Conservation (phyloP, 1,284 basidiomycete genomes). For the Marasmius oreades region DNA sequence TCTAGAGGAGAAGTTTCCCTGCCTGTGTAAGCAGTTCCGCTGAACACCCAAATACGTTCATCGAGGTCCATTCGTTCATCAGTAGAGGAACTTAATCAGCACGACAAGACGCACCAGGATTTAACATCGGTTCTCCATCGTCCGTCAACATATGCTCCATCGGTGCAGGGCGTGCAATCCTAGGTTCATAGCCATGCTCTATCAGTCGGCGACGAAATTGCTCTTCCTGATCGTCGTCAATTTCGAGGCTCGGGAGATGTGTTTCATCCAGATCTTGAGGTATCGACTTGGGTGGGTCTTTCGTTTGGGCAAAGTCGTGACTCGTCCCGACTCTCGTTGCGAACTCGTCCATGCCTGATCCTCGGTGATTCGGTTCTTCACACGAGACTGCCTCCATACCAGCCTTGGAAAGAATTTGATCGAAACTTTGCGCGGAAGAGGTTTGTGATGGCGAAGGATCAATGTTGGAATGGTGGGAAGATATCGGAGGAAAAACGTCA, state of each 20-base stretch:
- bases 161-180: constrained; percentile 29
- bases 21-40: constrained; percentile 65
- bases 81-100: constrained; percentile 3
- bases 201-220: background rate
- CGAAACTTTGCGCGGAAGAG: background rate
- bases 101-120: constrained; percentile 45
- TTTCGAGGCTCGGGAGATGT: no score
- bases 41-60: constrained; percentile 19
- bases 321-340: background rate
- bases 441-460: background rate
- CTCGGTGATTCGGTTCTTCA: background rate
- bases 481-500: background rate
- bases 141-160: constrained; percentile 56
- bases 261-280: no score
- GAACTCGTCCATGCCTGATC: background rate
- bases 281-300: no score
- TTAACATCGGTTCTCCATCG: constrained; percentile 62
- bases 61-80: constrained; percentile 1
- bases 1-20: constrained; percentile 12
- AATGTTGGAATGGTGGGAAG: background rate
- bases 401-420: background rate
- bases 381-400: background rate
- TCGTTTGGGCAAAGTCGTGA: background rate
- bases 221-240: background rate
- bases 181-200: constrained; percentile 25